Evolutionary conservation across 2,329 filamentous ascomycete species (phyloP).

Genomic region (Mycosphaerelloides madeirae): DNA sequence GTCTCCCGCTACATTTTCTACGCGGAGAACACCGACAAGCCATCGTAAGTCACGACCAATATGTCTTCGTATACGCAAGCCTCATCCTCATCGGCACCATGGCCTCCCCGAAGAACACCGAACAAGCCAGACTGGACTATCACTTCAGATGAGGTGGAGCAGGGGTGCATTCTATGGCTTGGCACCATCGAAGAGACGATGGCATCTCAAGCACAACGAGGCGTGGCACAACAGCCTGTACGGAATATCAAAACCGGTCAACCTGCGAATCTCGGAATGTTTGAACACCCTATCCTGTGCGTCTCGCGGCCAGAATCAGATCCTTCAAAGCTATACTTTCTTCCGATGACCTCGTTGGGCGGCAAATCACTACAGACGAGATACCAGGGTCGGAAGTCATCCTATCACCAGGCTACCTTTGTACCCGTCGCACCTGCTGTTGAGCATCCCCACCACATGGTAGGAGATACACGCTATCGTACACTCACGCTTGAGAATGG

Average conservation of each 20-base stretch:
- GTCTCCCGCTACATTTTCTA: no score
- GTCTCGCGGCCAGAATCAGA: conserved; percentile 2
- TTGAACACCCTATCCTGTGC: conserved; percentile 3
- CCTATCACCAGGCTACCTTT: not conserved
- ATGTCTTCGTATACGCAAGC: no score
- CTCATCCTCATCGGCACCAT: not conserved
- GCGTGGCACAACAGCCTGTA: not conserved
- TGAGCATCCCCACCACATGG: not conserved
- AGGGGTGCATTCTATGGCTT: conserved; percentile 6
- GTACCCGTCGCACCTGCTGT: not conserved
- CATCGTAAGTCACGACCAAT: no score
- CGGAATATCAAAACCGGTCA: not conserved
- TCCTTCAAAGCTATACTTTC: conserved; percentile 4
- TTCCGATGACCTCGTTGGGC: conserved; percentile 3
- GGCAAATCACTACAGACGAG: not conserved
- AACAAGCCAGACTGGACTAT: conserved; percentile 4
- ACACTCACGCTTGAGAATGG: not conserved
- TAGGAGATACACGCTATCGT: not conserved
- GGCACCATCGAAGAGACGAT: not conserved
- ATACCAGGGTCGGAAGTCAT: not conserved
- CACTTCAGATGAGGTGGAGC: conserved; percentile 5
- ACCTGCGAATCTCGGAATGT: conserved; percentile 1
- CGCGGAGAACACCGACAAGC: no score
- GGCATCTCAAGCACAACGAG: not conserved
- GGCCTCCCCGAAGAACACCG: not conserved